Evolutionary conservation across 2,329 filamentous ascomycete genomes (phyloP).

Genomic region (Iodosphaeria phyllophila): DNA sequence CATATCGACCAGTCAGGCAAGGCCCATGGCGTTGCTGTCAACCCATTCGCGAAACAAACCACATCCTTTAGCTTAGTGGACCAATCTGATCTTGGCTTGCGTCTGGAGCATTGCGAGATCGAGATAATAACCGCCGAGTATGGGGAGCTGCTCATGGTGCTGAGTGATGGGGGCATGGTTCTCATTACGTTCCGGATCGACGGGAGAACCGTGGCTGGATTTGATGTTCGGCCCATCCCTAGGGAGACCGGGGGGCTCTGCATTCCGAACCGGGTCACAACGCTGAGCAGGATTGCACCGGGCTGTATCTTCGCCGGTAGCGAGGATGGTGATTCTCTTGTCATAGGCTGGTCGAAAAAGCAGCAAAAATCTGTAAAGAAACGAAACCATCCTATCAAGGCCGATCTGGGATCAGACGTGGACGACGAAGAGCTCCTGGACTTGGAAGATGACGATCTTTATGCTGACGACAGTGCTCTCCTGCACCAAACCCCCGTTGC

Average conservation of each 20-base stretch:
- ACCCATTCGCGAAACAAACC: constrained; percentile 66
- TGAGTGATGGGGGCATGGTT: constrained; percentile 56
- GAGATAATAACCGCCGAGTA: constrained; percentile 59
- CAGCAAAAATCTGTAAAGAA: constrained; percentile 41
- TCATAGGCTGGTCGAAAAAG: constrained; percentile 64
- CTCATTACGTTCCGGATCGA: constrained; percentile 73
- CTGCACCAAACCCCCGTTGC: constrained; percentile 15
- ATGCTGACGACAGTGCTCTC: constrained; percentile 34
- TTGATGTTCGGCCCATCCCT: constrained; percentile 51
- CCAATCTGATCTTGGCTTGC: constrained; percentile 63
- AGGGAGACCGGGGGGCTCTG: constrained; percentile 42
- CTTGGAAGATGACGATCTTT: constrained; percentile 46
- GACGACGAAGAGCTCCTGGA: constrained; percentile 35
- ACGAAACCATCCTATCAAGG: constrained; percentile 33
- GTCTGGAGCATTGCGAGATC: constrained; percentile 63
- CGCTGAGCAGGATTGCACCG: constrained; percentile 47
- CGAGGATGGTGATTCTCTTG: constrained; percentile 60
- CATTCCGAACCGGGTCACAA: constrained; percentile 45
- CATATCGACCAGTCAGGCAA: constrained; percentile 95
- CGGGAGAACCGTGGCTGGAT: constrained; percentile 75
- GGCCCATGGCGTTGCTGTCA: constrained; percentile 79
- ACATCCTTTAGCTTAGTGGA: constrained; percentile 76
- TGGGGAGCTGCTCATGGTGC: constrained; percentile 69
- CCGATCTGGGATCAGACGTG: constrained; percentile 28
- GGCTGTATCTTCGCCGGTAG: constrained; percentile 70